Evolutionary conservation across 108 stramenopile species (phyloP).

Genomic region (Pelagomonas calceolata): DNA sequence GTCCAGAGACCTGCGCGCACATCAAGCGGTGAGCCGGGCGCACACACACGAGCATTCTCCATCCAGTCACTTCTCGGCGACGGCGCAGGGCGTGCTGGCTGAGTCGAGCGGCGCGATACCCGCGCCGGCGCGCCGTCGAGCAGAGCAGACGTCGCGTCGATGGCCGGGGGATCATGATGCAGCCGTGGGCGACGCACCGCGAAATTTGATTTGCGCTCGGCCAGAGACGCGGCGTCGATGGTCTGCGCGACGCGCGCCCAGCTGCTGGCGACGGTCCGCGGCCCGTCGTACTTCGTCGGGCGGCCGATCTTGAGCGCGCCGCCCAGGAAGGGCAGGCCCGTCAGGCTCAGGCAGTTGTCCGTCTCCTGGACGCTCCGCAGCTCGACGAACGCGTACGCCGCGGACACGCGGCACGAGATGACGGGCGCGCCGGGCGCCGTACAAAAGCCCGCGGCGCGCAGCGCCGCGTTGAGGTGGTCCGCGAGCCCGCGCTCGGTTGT

Average conservation of each 20-base stretch:
- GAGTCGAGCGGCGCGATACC: no score
- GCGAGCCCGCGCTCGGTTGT: constrained; percentile 39
- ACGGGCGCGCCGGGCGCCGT: constrained; percentile 62
- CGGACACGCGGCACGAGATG: constrained; percentile 60
- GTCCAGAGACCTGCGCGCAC: no score
- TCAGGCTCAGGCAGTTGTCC: constrained; percentile 63
- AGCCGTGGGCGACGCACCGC: no score
- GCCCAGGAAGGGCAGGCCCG: constrained; percentile 82
- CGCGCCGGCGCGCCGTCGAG: no score
- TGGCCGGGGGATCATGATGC: constrained; percentile 33
- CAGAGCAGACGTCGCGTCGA: constrained; percentile 19
- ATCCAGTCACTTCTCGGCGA: no score
- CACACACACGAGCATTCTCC: no score
- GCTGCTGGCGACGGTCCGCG: constrained; percentile 8
- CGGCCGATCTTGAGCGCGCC: constrained; percentile 68
- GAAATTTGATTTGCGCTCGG: constrained; percentile 75
- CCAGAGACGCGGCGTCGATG: constrained; percentile 64
- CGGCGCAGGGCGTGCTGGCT: no score
- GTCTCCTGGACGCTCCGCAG: constrained; percentile 55
- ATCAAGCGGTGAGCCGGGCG: no score
- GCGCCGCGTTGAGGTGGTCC: no score
- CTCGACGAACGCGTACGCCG: constrained; percentile 84
- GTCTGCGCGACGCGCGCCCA: no score
- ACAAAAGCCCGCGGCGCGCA: constrained; percentile 48
- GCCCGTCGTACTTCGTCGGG: constrained; percentile 78